Evolutionary conservation across 2,329 filamentous ascomycete genomes (phyloP), one percentile per base, ranked within the genome.

Genomic region (Arthrobotrys iridis): DNA sequence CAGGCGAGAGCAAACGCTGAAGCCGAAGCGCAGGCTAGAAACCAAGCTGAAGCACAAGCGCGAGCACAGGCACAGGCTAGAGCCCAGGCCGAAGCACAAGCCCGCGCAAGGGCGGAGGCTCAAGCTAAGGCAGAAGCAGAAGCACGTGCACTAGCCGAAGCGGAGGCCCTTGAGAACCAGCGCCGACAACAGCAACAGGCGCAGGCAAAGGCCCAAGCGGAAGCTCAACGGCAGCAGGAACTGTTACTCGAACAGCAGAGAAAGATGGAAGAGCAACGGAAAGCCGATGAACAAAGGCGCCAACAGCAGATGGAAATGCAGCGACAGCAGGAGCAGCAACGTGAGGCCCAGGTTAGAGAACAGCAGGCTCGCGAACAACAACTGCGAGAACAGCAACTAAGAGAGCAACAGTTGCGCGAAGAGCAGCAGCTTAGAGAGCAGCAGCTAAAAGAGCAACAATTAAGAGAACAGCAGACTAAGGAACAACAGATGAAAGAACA

Each of bases 181-280:
- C 70, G 70, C 18, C 63, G 48, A 15, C 35, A 65, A 18, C 62
- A 52, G 43, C 33, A 41, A 4, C 60, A 74, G 22, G 60, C 59
- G 10, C 59, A 66, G 43, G 60, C 60, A 24, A 58, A 66, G 63
- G 66, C 66, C 1, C 57, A 58, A 22, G 66, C 66, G 18, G 62
- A 71, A 58, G 63, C 71, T 41, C 71, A 75, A 33, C 46, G 71
- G 11, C 71, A 75, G 18, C 71, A 75, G 24, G 71, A 75, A n/a
- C 28, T 75, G 45, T 35, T 75, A 33, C 63, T 58, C 26, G 63
- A 68, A 50, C 63, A 67, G 20, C 71, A 75, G 63, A 75, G 40
- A 50, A 68, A 64, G 41, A 68, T 75, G 71, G 71, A 75, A n/a
- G 71, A 75, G 41, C 71, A 75, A 37, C 45, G 70, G 33, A 55